Evolutionary conservation across 768 basidiomycete species (phyloP), one percentile per base, ranked within the genome.

Genomic region (Russula griseocarnosa): DNA sequence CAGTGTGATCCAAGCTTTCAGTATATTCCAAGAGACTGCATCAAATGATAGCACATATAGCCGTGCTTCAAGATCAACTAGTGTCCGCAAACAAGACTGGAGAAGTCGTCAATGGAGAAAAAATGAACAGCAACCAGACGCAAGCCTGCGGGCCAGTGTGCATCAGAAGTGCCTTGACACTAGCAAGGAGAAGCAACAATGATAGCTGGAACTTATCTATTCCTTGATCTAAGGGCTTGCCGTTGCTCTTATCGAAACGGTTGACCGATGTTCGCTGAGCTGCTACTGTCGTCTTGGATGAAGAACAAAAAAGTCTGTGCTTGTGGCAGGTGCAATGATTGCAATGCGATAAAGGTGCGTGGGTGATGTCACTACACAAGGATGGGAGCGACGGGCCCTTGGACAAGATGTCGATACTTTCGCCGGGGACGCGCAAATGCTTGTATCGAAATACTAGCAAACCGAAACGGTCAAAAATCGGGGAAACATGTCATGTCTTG

Each of bases 1-100:
- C 28, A 61, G 64, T 65, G 59, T 65, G 64, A 65, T 20, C 49
- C 50, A 65, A 47, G 30, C 13, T 7, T 51, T 53, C 50, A 61
- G 59, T 50, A 36, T 36, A 26, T 18, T 24, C 22, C 8, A 32
- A 44, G 30, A 52, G 59, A 61, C 49, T 51, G 60, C 55, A 28
- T 57, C 64, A 61, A 61, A 30, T 26, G n/a, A 34, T n/a, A 55
- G 59, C 44, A 30, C 55, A 61, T 24, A 46, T 46, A 34, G 44
- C 26, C 40, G 50, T 60, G 55, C 59, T 24, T 52, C 64, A 65
- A 61, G 49, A 8, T 32, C 49, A 44, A 55, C n/a, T 26, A 56
- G 40, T 4, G 10, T 24, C 47, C 22, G 13, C n/a, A 36, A 5
- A 40, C 46, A 50, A 60, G 42, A 42, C 26, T 34, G 36, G 47